Conservation (phyloP, 495 filamentous ascomycete genomes). For the Xylaria sp. region DNA sequence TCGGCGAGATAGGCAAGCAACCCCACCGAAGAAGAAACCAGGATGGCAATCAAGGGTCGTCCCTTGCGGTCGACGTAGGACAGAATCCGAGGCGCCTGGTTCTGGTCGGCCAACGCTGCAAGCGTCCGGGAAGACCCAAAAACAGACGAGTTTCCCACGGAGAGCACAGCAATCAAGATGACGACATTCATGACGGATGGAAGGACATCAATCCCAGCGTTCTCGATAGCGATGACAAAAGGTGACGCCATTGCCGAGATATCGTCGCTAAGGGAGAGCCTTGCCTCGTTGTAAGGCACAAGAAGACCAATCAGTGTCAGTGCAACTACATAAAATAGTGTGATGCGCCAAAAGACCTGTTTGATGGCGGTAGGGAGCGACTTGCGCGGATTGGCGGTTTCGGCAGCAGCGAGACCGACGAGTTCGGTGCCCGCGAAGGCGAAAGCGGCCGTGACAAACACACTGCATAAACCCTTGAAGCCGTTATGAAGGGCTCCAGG, state of each 20-base stretch:
- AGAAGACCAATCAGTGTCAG: slow-evolving; percentile 76
- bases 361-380: slow-evolving; percentile 86
- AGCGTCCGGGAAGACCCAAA: slow-evolving; percentile 89
- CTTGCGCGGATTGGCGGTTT: slow-evolving; percentile 86
- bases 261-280: slow-evolving; percentile 66
- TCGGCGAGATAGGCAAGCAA: slow-evolving; percentile 82
- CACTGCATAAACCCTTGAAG: slow-evolving; percentile 92
- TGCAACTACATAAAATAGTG: slow-evolving; percentile 82
- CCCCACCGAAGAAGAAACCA: slow-evolving; percentile 71
- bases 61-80: slow-evolving; percentile 85
- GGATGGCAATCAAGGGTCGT: slow-evolving; percentile 77
- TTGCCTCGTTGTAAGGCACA: slow-evolving; percentile 70
- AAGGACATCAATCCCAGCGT: slow-evolving; percentile 76
- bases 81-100: slow-evolving; percentile 77
- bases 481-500: slow-evolving; percentile 92
- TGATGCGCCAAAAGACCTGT: slow-evolving; percentile 96
- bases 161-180: slow-evolving; percentile 86
- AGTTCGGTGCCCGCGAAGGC: slow-evolving; percentile 92
- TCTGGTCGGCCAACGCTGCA: slow-evolving; percentile 84
- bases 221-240: slow-evolving; percentile 87
- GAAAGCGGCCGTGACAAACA: slow-evolving; percentile 93
- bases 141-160: slow-evolving; percentile 85
- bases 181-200: slow-evolving; percentile 90
- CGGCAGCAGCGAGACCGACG: slow-evolving; percentile 89
- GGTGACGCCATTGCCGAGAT: slow-evolving; percentile 73